Evolutionary conservation across 345 rosid species (phyloP), one percentile per base, ranked within the genome.

Genomic region (Aquilaria sinensis): DNA sequence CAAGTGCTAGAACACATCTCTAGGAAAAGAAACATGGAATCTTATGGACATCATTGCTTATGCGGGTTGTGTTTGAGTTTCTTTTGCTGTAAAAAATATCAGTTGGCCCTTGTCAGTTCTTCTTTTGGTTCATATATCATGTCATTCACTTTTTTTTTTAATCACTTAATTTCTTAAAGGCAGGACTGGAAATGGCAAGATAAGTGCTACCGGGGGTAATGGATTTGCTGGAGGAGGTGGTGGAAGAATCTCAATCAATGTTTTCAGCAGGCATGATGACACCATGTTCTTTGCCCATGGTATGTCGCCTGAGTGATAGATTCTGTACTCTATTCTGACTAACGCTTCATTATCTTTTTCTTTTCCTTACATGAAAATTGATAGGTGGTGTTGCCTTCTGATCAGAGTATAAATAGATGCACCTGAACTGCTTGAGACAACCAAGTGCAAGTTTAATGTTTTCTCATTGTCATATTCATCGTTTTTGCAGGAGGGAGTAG

Each of bases 191-290:
- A 71, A 56, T 53, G 86, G 88, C 65, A 67, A 47, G 53, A 66
- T 81, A 57, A 85, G 84, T 74, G 88, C 92, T 10, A 58, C 79
- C 13, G 92, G 92, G 46, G 92, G 92, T 37, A 66, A 79, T 66
- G 92, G 92, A 46, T 85, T 83, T 76, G 88, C 86, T 68, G 92
- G 92, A 47, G 92, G 92, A 55, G 92, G 92, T 56, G 92, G 92
- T 31, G 88, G 92, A 66, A 79, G 92, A 67, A 76, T 85, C 53
- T 80, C 92, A 14, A 69, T 85, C 31, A 50, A 85, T 68, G 92
- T 77, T 72, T 85, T 85, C 71, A 85, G 92, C 73, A 75, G 88
- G 69, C 92, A 81, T 64, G 88, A 83, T 74, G 78, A 72, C 50
- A 67, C 74, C 0, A 52, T 63, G 10, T 68, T 77, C 70, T 81